Base-by-base conservation (phyloP, 1,139 yeast species). In the Saccharomycopsis crataegensis region DNA sequence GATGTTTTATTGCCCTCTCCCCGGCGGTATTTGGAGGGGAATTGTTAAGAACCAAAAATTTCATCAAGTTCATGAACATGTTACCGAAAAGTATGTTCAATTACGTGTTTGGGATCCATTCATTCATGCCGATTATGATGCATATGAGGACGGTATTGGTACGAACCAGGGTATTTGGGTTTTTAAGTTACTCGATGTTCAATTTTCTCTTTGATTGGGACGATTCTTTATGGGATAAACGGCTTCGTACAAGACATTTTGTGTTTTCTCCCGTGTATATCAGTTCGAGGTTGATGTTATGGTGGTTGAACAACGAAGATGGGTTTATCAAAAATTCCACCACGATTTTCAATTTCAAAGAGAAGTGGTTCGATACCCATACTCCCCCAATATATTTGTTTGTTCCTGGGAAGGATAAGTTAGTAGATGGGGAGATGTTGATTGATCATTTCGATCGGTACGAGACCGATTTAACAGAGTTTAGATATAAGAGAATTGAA, bases 1-100 rank as follows among this genome's bases (percentile, higher is more conserved):
- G 82, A 55, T 74, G 78, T 57, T 86, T 90, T 63, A 73, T 86
- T 50, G 88, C 94, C 0, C 69, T 93, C 53, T 86, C 97, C 0
- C 98, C 99, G 0, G 98, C 98, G 0, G 81, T 88, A 1, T 93
- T 80, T 64, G 94, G 96, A 0, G 98, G 98, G 0, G 72, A 80
- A 0, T 67, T 90, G 48, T 72, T 91, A 43, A 75, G 80, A 59
- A 75, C 78, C 40, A 75, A 82, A 48, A 54, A 69, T 2, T 84
- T 84, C 61, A 75, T 86, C 45, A 65, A 60, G 46, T 58, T 70
- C 38, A 65, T 72, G 58, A 65, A 72, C 0, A 59, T 57, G 38
- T 64, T 67, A 57, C 64, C 71, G 3, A 69, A 77, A 67, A 59
- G 68, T 1, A 60, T 68, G 1, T 80, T 67, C 63, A 72, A 75